Evolutionary conservation across 805 yeast genomes (phyloP).

Genomic region (Schwanniomyces vanrijiae): DNA sequence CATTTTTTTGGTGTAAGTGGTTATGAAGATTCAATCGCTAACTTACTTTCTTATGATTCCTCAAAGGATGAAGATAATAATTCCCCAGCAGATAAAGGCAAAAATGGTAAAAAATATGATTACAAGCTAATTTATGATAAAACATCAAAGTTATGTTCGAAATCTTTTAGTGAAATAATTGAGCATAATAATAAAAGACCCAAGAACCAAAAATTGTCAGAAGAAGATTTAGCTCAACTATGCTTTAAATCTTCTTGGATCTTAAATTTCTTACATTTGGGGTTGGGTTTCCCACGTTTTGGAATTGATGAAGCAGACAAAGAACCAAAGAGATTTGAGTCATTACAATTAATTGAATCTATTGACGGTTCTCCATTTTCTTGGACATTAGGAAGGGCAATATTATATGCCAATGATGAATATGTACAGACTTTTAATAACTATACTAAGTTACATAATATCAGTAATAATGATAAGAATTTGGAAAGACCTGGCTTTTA

Average conservation of each 20-base stretch:
- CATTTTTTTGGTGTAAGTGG: constrained; percentile 67
- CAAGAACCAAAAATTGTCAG: constrained; percentile 27
- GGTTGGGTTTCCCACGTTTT: constrained; percentile 57
- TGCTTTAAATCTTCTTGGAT: constrained; percentile 68
- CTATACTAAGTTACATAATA: constrained; percentile 17
- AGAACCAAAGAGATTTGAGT: constrained; percentile 22
- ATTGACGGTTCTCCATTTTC: constrained; percentile 46
- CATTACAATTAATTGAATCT: constrained; percentile 45
- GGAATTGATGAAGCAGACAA: constrained; percentile 35
- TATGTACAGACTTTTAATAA: constrained; percentile 43
- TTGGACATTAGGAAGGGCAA: constrained; percentile 62
- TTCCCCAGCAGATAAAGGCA: constrained; percentile 11
- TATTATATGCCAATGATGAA: constrained; percentile 61
- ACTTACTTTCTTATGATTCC: constrained; percentile 37
- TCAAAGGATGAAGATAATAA: background rate
- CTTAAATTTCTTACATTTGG: constrained; percentile 55
- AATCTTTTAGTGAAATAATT: constrained; percentile 36
- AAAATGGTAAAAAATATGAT: constrained; percentile 35
- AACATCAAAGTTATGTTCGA: constrained; percentile 49
- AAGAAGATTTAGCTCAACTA: constrained; percentile 48
- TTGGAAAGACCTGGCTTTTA: constrained; percentile 45
- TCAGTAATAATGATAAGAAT: constrained; percentile 9
- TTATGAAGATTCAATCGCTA: constrained; percentile 62
- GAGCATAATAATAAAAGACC: constrained; percentile 29
- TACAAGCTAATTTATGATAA: constrained; percentile 42